Evolutionary conservation across 2,329 filamentous ascomycete species (phyloP), one percentile per base, ranked within the genome.

Genomic region (Clonostachys byssicola): DNA sequence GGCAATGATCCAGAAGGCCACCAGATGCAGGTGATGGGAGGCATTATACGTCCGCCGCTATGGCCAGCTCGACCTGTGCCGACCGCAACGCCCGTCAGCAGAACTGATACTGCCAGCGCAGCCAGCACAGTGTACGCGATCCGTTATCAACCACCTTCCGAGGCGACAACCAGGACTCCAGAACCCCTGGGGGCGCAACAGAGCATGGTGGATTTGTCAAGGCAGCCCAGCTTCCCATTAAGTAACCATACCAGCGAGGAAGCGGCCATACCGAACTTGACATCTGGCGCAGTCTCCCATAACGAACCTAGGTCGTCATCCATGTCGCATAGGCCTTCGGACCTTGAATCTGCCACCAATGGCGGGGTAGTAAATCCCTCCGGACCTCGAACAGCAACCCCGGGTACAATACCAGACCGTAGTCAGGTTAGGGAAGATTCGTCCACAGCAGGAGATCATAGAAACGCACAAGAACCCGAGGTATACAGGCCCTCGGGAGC

Each of bases 41-140:
- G 57, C 33, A 68, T 75, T 46, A 50, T 76, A 12, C 75, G 75
- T 35, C 77, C 77, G 12, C 74, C 73, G 1, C 56, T 76, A 12
- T 77, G 78, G 83, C 72, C 81, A 49, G 61, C 77, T 51, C 66
- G 80, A n/a, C 80, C 80, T 39, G 65, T 73, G 6, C 72, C 77
- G 35, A 73, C 74, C 34, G 71, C 72, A 3, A 83, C 80, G 0
- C 80, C 81, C 0, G 61, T 82, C 40, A 85, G 80, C 56, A 71
- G 81, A 51, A 80, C 80, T 16, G 81, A 85, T 50, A 84, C 81
- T 2, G 74, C 78, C 16, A 85, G 81, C 55, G 81, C 79, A 1
- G 80, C 80, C 41, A 85, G 81, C 59, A 85, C 81, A 2, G 75
- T 81, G 4, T 86, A 86, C 52, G 78, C 80, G 7, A 72, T 85